These are phyloP conservation scores for Bjerkandera adusta DNA, from an alignment of 1,284 basidiomycete genomes.

Conservation along the genomic window DNA sequence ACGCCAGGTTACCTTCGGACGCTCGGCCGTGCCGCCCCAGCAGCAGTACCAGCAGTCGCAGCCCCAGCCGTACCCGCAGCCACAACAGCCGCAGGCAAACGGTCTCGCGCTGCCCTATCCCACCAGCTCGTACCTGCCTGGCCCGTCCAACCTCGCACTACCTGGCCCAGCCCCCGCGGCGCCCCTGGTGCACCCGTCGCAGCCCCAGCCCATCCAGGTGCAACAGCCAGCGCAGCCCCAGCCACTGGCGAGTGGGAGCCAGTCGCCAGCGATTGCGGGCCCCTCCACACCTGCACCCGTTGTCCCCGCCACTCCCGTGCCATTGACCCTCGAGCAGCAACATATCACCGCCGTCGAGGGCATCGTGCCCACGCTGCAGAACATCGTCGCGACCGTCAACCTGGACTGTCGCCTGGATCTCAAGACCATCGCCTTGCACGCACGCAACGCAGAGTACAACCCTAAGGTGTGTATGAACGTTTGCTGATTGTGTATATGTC, in stretches of 20 bases:
- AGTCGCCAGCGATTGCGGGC: constrained; percentile 39
- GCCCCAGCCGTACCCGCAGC: constrained; percentile 26
- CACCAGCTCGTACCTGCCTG: constrained; percentile 40
- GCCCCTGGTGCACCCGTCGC: constrained; percentile 29
- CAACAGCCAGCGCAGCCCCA: constrained; percentile 25
- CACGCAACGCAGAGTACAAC: constrained; percentile 99
- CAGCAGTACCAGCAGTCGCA: constrained; percentile 38
- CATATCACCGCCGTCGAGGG: constrained; percentile 94
- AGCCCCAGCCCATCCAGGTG: constrained; percentile 12
- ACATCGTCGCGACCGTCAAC: constrained; percentile 99
- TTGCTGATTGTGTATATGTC: constrained; percentile 50
- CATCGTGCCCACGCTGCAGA: constrained; percentile 93
- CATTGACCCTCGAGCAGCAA: constrained; percentile 82
- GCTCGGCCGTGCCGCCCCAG: constrained; percentile 44
- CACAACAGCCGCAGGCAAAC: constrained; percentile 25
- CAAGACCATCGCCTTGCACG: constrained; percentile 98
- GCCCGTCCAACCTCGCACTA: constrained; percentile 38
- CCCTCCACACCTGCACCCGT: constrained; percentile 50
- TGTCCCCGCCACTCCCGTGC: constrained; percentile 58
- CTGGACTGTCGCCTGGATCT: constrained; percentile 95
- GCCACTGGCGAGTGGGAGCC: constrained; percentile 23
- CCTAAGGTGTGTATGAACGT: constrained; percentile 87
- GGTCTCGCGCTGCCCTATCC: constrained; percentile 48
- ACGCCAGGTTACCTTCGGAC: constrained; percentile 74
- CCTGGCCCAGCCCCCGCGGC: constrained; percentile 35